phyloP scores from a whole-genome alignment of 1,284 basidiomycete genomes.

The Austroboletus novae-zelandiae region DNA sequence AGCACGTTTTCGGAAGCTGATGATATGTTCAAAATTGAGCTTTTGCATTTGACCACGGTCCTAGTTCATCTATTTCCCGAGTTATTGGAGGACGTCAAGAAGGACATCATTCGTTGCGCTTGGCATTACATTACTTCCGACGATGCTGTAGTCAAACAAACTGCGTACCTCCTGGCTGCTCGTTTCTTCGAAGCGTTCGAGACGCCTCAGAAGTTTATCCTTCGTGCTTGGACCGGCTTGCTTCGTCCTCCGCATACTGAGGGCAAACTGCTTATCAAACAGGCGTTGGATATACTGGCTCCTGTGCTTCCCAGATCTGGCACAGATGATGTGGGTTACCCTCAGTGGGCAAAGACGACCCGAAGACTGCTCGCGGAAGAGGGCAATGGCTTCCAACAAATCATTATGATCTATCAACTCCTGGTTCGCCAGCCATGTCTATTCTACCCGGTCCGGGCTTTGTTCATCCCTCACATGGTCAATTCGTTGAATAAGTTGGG shows the following conservation, averaged over 20 bases:
- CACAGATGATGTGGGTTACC: slow-evolving; percentile 58
- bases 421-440: slow-evolving; percentile 90
- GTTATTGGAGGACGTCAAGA: slow-evolving; percentile 78
- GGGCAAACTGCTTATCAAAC: slow-evolving; percentile 79
- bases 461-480: slow-evolving; percentile 97
- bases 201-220: slow-evolving; percentile 90
- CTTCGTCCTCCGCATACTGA: slow-evolving; percentile 81
- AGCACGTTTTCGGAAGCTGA: slow-evolving; percentile 61
- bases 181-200: slow-evolving; percentile 92
- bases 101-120: slow-evolving; percentile 94
- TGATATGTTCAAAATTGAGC: slow-evolving; percentile 86
- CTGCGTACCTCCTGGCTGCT: slow-evolving; percentile 91
- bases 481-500: slow-evolving; percentile 89
- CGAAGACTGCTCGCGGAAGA: slow-evolving; percentile 90
- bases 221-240: slow-evolving; percentile 94
- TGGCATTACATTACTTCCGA: slow-evolving; percentile 89
- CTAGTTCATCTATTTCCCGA: slow-evolving; percentile 84
- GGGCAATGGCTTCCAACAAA: slow-evolving; percentile 77
- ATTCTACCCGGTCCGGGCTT: slow-evolving; percentile 90
- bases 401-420: slow-evolving; percentile 89
- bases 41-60: slow-evolving; percentile 88
- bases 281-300: slow-evolving; percentile 90
- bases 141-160: slow-evolving; percentile 92
- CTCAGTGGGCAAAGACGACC: slow-evolving; percentile 89
- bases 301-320: slow-evolving; percentile 74